A percentile compares a stretch with the other conserved stretches of the same genome.
Conservation (phyloP, 305 asterid genomes). For the Fraxinus sp. region DNA sequence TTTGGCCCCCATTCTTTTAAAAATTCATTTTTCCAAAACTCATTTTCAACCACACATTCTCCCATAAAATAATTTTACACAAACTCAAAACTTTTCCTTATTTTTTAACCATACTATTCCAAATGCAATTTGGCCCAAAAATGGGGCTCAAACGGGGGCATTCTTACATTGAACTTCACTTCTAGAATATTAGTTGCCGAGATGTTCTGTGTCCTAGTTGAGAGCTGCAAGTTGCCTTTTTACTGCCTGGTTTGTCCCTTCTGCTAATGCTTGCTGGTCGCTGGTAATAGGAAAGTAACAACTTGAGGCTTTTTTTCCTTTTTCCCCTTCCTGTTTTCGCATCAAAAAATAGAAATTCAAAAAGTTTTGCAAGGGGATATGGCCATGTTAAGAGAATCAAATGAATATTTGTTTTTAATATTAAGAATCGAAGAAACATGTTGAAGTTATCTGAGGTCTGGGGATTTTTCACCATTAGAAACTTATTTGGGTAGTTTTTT, state of each 20-base stretch:
- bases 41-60: not conserved
- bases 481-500: not conserved
- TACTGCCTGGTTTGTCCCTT: not conserved
- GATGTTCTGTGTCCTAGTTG: not conserved
- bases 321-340: not conserved
- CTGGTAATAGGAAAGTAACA: not conserved
- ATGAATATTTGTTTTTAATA: not conserved
- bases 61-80: not conserved
- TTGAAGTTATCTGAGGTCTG: not conserved
- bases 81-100: not conserved
- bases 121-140: not conserved
- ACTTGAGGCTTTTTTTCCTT: not conserved
- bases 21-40: not conserved
- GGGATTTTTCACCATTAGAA: not conserved
- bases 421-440: not conserved
- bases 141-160: not conserved
- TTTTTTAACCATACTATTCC: not conserved
- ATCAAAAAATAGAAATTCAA: not conserved
- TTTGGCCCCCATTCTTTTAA: not conserved
- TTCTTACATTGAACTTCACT: not conserved
- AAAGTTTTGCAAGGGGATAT: not conserved
- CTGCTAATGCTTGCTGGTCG: not conserved
- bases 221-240: not conserved
- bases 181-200: not conserved
- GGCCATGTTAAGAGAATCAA: not conserved